Conservation (phyloP, 441 rosid genomes). For the Arabidopsis lyrata region DNA sequence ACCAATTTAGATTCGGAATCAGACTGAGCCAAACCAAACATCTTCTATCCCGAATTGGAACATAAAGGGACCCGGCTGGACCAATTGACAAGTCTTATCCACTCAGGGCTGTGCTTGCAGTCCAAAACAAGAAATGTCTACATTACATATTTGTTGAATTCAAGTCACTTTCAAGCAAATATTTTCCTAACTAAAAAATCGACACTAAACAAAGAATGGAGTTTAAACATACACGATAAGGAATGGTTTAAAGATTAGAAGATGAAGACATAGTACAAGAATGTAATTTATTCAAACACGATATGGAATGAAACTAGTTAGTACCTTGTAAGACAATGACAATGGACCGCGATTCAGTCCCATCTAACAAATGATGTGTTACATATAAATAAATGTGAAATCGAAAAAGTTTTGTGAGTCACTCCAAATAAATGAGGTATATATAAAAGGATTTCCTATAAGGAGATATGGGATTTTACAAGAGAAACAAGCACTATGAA, state of each 20-base stretch:
- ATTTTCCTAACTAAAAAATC: not conserved
- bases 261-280: not conserved
- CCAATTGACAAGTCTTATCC: constrained; percentile 18
- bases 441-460: constrained; percentile 33
- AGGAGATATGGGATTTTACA: constrained; percentile 36
- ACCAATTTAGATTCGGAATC: constrained; percentile 22
- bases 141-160: constrained; percentile 3
- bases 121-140: constrained; percentile 25
- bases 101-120: constrained; percentile 13
- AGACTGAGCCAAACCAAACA: constrained; percentile 34
- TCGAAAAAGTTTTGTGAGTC: constrained; percentile 1
- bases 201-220: not conserved
- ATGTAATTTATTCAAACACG: not conserved
- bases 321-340: constrained; percentile 11
- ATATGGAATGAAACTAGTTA: constrained; percentile 24
- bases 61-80: constrained; percentile 35
- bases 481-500: constrained; percentile 30
- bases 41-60: constrained; percentile 25
- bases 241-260: not conserved
- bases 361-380: constrained; percentile 19
- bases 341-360: constrained; percentile 11
- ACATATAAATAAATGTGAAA: constrained; percentile 11
- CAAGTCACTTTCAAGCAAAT: not conserved
- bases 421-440: constrained; percentile 44
- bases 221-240: not conserved